Base-by-base conservation (phyloP, 192 early-diverging fungal species). In the Allomyces arbusculus region DNA sequence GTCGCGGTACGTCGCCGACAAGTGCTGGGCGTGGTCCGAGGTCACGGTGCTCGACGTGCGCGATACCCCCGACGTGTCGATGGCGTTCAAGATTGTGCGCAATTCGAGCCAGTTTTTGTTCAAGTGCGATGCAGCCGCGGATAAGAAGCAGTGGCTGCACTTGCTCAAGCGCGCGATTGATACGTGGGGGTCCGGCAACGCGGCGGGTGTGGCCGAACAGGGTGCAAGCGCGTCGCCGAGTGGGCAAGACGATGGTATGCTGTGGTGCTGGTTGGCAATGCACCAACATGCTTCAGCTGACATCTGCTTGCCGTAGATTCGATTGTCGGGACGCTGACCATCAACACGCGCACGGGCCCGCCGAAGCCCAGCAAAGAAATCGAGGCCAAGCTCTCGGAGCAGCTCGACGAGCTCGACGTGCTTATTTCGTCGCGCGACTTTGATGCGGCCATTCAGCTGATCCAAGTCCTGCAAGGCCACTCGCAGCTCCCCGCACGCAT, bases 391-490 rank as follows among this genome's bases (percentile, higher is more conserved):
- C 65, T 91, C 19, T 78, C 77, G 61, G 86, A 91, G 65, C 80
- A 93, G 62, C 78, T 87, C 8, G 92, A 96, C 73, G 85, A 89
- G 62, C 73, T 99, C 61, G 95, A 96, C 64, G 92, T 99, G 10
- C 73, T 87, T 26, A 94, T 99, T 78, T 94, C 93, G 0, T 82
- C 89, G 28, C 76, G 92, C 44, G 91, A 95, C 68, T 95, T 95
- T 74, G 86, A 89, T 44, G 69, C 73, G n/a, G 89, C 91, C 12
- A 14, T 58, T 14, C 16, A 58, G 50, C 12, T 20, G 12, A 58
- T 58, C 50, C 16, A 58, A 0, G 16, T 20, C 50, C 20, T 58
- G 12, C 50, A 58, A n/a, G 20, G 20, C 20, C 16, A 14, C 50
- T 20, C 50, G 20, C 16, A n/a, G 16, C 50, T 58, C 12, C 16